Evolutionary conservation across 2,329 filamentous ascomycete species (phyloP).

Genomic region (Akanthomyces uredinophilus): DNA sequence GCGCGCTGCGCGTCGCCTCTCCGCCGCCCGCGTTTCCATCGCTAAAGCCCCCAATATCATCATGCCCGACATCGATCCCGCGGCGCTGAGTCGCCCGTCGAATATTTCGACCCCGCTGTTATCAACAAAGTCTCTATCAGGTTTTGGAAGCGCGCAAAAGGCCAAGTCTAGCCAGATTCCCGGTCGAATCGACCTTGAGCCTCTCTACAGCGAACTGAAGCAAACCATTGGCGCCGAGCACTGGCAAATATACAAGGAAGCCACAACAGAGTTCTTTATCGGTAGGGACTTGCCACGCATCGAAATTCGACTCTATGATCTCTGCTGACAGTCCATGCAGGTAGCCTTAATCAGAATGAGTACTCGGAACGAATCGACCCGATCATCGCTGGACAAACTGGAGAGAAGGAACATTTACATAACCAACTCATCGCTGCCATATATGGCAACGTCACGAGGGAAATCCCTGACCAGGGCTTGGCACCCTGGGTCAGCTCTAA

Average conservation of each 20-base stretch:
- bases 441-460: constrained; percentile 63
- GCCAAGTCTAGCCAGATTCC: constrained; percentile 58
- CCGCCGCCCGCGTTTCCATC: constrained; percentile 43
- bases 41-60: constrained; percentile 25
- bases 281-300: constrained; percentile 35
- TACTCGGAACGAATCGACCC: constrained; percentile 55
- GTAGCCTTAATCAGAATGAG: constrained; percentile 58
- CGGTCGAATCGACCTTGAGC: constrained; percentile 62
- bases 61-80: constrained; percentile 68
- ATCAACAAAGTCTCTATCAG: constrained; percentile 51
- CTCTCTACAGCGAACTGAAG: constrained; percentile 59
- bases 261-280: constrained; percentile 57
- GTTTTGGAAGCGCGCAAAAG: constrained; percentile 46
- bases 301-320: no score
- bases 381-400: constrained; percentile 51
- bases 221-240: constrained; percentile 53
- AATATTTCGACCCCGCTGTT: constrained; percentile 56
- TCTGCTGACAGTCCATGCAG: constrained; percentile 32
- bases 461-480: constrained; percentile 62
- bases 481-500: constrained; percentile 69
- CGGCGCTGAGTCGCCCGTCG: constrained; percentile 59
- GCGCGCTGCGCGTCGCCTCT: constrained; percentile 41
- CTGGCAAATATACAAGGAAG: constrained; percentile 61
- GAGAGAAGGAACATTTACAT: constrained; percentile 59
- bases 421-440: constrained; percentile 64